Percentiles rank a stretch among this genome's conserved stretches.
phyloP scores from a whole-genome alignment of 1,139 yeast species.

The Zygosaccharomyces sapae region DNA sequence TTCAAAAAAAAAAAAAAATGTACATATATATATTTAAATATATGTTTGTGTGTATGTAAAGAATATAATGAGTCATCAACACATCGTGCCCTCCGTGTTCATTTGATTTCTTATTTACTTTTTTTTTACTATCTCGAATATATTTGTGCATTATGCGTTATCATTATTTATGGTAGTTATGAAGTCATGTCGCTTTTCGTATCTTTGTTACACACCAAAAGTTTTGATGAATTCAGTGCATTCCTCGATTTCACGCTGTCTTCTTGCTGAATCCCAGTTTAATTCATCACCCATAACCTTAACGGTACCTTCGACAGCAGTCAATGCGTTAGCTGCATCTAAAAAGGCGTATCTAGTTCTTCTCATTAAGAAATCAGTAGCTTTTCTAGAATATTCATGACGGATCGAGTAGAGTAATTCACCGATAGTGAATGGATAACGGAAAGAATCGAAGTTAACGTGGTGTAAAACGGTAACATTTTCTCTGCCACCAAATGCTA shows the following conservation, averaged over 20 bases:
- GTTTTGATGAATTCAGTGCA: slow-evolving; percentile 58
- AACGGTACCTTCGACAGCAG: slow-evolving; percentile 79
- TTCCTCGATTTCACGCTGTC: slow-evolving; percentile 51
- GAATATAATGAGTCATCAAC: no score
- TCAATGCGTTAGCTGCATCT: slow-evolving; percentile 79
- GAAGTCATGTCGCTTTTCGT: no score
- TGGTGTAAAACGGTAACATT: slow-evolving; percentile 26
- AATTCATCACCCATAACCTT: slow-evolving; percentile 79
- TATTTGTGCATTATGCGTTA: no score
- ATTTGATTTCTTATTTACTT: no score
- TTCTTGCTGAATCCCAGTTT: slow-evolving; percentile 63
- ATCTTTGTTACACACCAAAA: slow-evolving; percentile 42
- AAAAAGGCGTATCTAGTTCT: slow-evolving; percentile 91
- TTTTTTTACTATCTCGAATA: no score
- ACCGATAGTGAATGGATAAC: slow-evolving; percentile 88
- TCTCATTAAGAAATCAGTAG: slow-evolving; percentile 86
- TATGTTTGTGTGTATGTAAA: no score
- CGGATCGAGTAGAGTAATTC: slow-evolving; percentile 79
- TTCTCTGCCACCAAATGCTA: slow-evolving; percentile 50
- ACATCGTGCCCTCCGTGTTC: no score
- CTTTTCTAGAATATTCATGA: slow-evolving; percentile 84
- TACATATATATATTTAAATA: no score
- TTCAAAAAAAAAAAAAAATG: no score
- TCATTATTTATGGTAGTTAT: no score
- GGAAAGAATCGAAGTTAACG: slow-evolving; percentile 44